phyloP scores from a whole-genome alignment of 495 filamentous ascomycete species.

The Pseudoneurospora amorphoporcata region DNA sequence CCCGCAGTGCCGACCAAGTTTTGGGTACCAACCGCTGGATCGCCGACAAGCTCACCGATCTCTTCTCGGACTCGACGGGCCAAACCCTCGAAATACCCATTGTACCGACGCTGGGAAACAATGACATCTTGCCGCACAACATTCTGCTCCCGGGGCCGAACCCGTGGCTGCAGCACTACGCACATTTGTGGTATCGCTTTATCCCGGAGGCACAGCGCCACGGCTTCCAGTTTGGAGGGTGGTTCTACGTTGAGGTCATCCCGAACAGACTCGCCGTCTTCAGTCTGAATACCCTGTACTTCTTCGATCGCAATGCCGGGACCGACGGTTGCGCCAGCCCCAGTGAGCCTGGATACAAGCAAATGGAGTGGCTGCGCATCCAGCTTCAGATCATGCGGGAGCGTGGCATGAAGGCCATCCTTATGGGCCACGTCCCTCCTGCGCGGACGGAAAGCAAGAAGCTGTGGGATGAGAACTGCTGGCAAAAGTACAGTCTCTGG shows the following conservation, averaged over 20 bases:
- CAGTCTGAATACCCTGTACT: constrained; percentile 94
- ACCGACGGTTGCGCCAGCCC: constrained; percentile 76
- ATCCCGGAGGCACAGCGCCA: constrained; percentile 92
- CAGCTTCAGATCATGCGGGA: constrained; percentile 75
- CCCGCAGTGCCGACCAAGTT: constrained; percentile 64
- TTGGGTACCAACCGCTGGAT: constrained; percentile 63
- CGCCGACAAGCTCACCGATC: constrained; percentile 61
- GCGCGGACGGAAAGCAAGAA: constrained; percentile 72
- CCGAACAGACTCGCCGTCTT: constrained; percentile 79
- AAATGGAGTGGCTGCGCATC: constrained; percentile 93
- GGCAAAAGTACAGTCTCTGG: constrained; percentile 96
- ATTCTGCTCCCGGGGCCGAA: constrained; percentile 82
- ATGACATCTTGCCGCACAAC: constrained; percentile 95
- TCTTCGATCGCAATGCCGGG: constrained; percentile 83
- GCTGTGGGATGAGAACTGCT: constrained; percentile 86
- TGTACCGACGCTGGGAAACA: constrained; percentile 88
- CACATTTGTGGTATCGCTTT: constrained; percentile 68
- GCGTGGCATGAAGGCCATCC: constrained; percentile 85
- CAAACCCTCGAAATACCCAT: constrained; percentile 63
- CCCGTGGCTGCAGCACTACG: constrained; percentile 63
- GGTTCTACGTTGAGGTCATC: constrained; percentile 89
- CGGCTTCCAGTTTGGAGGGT: constrained; percentile 82
- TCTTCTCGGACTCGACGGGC: constrained; percentile 48
- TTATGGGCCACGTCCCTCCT: constrained; percentile 90
- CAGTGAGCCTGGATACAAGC: constrained; percentile 79